Evolutionary conservation across 176 grass and related monocot genomes (phyloP).

Genomic region (Raddia distichophylla): DNA sequence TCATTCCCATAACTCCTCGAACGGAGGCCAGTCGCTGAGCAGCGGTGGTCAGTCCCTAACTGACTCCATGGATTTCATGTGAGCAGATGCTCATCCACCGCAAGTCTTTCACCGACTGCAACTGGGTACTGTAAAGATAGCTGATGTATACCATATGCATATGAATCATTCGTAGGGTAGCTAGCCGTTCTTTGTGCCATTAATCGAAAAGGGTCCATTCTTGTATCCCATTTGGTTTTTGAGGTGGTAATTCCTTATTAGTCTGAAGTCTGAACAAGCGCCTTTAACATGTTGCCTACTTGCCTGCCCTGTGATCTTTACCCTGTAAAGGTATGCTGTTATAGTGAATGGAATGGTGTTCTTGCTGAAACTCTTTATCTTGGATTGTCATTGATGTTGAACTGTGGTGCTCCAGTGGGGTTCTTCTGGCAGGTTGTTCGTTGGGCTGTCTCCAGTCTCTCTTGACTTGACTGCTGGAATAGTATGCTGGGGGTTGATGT

Average conservation of each 20-base stretch:
- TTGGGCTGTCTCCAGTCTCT: background rate
- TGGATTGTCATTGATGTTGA: too few species aligned
- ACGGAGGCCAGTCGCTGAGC: constrained; percentile 56
- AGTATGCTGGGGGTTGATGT: background rate
- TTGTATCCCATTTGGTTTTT: constrained; percentile 13
- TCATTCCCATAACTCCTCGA: constrained; percentile 50
- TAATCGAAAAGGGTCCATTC: constrained; percentile 28
- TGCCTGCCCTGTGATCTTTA: background rate
- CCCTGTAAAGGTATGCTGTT: constrained; percentile 39
- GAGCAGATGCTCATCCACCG: constrained; percentile 22
- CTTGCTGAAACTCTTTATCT: background rate
- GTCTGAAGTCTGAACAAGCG: constrained; percentile 5
- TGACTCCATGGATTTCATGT: constrained; percentile 97
- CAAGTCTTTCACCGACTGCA: constrained; percentile 8
- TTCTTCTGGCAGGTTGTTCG: background rate
- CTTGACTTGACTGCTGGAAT: background rate
- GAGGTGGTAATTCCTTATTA: constrained; percentile 18
- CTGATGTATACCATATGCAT: constrained; percentile 54
- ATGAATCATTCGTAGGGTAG: constrained; percentile 44
- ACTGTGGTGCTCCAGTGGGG: background rate
- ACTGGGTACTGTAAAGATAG: constrained; percentile 53
- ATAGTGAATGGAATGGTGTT: constrained; percentile 43
- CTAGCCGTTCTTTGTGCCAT: constrained; percentile 55
- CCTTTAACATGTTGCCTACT: constrained; percentile 33
- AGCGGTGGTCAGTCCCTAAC: constrained; percentile 40